Conservation (phyloP, 345 rosid genomes). For the Ceriops zippeliana region DNA sequence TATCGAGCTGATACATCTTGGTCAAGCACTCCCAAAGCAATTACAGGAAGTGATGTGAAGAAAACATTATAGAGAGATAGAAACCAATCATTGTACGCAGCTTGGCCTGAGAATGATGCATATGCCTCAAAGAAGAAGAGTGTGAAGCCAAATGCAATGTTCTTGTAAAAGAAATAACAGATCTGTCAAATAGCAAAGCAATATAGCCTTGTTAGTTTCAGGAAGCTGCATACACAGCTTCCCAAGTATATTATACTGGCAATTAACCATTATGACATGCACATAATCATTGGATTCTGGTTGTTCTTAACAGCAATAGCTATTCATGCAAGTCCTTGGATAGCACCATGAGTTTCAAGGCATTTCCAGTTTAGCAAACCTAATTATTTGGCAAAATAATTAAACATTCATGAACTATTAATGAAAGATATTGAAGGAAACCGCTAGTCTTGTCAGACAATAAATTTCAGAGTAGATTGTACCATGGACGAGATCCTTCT, state of each 20-base stretch:
- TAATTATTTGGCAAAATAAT: too few relatives aligned
- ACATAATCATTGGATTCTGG: too few relatives aligned
- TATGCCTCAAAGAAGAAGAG: conserved; percentile 83
- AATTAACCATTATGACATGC: too few relatives aligned
- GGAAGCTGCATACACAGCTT: not conserved
- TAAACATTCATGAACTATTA: too few relatives aligned
- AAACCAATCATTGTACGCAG: conserved; percentile 91
- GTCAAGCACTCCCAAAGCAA: conserved; percentile 90
- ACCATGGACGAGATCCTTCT: conserved; percentile 95
- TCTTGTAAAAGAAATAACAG: conserved; percentile 99
- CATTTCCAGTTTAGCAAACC: too few relatives aligned
- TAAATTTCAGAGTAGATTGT: not conserved
- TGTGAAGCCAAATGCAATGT: conserved; percentile 84
- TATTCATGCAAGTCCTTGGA: too few relatives aligned
- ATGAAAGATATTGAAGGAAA: too few relatives aligned
- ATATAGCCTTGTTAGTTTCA: not conserved
- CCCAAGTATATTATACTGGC: not conserved
- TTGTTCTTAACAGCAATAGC: too few relatives aligned
- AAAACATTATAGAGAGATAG: conserved; percentile 77
- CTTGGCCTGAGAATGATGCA: conserved; percentile 82
- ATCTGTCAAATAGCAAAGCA: conserved; percentile 45
- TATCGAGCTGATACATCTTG: conserved; percentile 74
- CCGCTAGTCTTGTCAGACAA: not conserved
- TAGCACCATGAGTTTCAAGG: too few relatives aligned
- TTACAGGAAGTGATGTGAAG: conserved; percentile 97